These are phyloP conservation scores for Alternaria sp. DNA, from an alignment of 2,329 filamentous ascomycete species.

Conservation along the genomic window DNA sequence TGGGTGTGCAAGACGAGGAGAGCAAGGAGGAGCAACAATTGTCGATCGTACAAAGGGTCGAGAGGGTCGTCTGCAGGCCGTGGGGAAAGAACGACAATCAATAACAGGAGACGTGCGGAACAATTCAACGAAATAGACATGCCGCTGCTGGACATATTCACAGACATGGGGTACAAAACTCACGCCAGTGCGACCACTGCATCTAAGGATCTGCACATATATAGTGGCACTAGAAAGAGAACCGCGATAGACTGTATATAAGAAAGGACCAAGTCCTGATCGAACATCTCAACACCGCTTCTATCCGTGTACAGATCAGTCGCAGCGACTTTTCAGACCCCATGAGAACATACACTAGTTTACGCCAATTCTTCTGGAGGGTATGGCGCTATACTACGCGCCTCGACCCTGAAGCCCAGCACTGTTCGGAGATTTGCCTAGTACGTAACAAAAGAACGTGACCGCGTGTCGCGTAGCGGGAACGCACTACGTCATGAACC, in stretches of 20 bases:
- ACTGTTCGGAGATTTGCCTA: background rate
- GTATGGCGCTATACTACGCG: background rate
- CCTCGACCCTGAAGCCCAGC: background rate
- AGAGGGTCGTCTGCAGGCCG: slow-evolving; percentile 21
- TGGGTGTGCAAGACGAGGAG: slow-evolving; percentile 66
- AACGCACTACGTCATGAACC: slow-evolving; percentile 31
- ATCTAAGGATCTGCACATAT: slow-evolving; percentile 5
- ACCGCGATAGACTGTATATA: slow-evolving; percentile 9
- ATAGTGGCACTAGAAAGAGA: background rate
- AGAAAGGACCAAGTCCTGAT: background rate
- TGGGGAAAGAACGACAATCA: slow-evolving; percentile 18
- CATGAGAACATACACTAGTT: background rate
- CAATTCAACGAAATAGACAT: background rate
- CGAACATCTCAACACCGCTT: background rate
- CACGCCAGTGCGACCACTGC: background rate
- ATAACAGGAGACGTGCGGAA: slow-evolving; percentile 11
- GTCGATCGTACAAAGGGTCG: slow-evolving; percentile 19
- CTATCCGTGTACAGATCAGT: background rate
- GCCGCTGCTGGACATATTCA: background rate
- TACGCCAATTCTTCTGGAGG: background rate
- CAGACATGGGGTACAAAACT: background rate
- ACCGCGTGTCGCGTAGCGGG: slow-evolving; percentile 24
- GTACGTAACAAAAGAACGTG: slow-evolving; percentile 15
- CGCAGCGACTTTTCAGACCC: background rate
- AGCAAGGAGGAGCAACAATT: slow-evolving; percentile 23